Base-by-base conservation (phyloP, 2,329 filamentous ascomycete genomes). In the Talaromyces sp. region DNA sequence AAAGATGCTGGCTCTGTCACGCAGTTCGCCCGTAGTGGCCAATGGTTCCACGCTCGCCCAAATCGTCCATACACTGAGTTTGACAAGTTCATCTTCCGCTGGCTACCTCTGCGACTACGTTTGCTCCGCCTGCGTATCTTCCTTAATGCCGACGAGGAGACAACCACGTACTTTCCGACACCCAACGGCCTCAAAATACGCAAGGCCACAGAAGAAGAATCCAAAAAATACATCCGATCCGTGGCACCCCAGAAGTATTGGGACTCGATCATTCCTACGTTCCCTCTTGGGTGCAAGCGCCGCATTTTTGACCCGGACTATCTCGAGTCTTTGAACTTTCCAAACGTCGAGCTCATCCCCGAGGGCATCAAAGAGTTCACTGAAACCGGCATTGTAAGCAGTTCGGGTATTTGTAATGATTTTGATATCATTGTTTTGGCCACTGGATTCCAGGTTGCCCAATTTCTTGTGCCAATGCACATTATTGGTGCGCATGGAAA, bases 1-100 rank as follows among this genome's bases (percentile, higher is more conserved):
- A 75, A 81, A 52, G 79, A 78, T 27, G 82, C 81, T 30, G 85
- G 81, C 66, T 81, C 81, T 5, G 79, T 87, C 16, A 85, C 82
- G 0, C 85, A 87, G 64, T 65, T 87, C 5, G 84, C 86, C 82
- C 75, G 83, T 16, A 23, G n/a, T 23, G n/a, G n/a, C 4, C 47
- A 51, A 51, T 51, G 47, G 47, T 60, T 56, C 40, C 60, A 64
- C 23, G 64, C 44, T 1, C 50, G 60, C 3, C 63, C 63, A 0
- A 64, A 64, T 52, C 53, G 34, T 2, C 36, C 5, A 4, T 64
- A 54, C 36, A 58, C 57, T 10, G 51, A 33, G 10, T 55, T 63
- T 7, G 60, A 63, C 27, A 65, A 64, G 28, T 64, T 28, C 23
- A 51, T 31, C 18, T 60, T 62, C 27, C n/a, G 58, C 3, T 56